These are phyloP conservation scores for Entomortierella parvispora DNA, from an alignment of 192 early-diverging fungal species.

Conservation along the genomic window DNA sequence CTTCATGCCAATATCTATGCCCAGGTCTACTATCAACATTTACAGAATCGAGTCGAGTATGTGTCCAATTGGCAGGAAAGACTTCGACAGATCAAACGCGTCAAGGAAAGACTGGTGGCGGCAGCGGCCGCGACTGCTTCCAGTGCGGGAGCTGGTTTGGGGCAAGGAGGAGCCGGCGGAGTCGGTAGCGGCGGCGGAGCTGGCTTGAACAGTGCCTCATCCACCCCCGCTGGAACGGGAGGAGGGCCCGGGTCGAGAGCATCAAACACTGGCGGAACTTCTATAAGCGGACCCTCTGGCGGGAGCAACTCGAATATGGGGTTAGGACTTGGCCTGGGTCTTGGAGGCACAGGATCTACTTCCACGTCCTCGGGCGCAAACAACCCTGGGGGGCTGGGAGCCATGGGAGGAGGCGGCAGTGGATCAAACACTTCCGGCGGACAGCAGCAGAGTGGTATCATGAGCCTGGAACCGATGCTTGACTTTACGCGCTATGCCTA, in stretches of 20 bases:
- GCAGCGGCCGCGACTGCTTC: conserved; percentile 10
- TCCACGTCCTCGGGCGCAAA: too few species aligned
- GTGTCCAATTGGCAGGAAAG: conserved; percentile 91
- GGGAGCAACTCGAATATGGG: not conserved
- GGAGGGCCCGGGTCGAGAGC: conserved; percentile 16
- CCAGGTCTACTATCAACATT: conserved; percentile 81
- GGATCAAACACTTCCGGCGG: too few species aligned
- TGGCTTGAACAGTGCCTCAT: not conserved
- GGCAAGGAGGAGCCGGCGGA: not conserved
- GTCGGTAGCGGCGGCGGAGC: not conserved
- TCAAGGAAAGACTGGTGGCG: conserved; percentile 62
- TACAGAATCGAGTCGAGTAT: conserved; percentile 74
- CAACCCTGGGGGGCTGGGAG: too few species aligned
- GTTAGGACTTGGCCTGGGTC: too few species aligned
- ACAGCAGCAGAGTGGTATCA: too few species aligned
- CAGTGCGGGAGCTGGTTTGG: conserved; percentile 1
- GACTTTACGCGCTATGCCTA: too few species aligned
- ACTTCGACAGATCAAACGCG: conserved; percentile 90
- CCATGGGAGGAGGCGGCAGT: too few species aligned
- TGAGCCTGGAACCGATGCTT: too few species aligned
- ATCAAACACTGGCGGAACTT: conserved; percentile 1
- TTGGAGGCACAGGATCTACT: too few species aligned
- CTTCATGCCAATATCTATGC: conserved; percentile 92
- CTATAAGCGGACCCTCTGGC: not conserved
- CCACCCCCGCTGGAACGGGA: not conserved